phyloP scores from a whole-genome alignment of 495 filamentous ascomycete genomes.

The Pseudoneurospora amorphoporcata region DNA sequence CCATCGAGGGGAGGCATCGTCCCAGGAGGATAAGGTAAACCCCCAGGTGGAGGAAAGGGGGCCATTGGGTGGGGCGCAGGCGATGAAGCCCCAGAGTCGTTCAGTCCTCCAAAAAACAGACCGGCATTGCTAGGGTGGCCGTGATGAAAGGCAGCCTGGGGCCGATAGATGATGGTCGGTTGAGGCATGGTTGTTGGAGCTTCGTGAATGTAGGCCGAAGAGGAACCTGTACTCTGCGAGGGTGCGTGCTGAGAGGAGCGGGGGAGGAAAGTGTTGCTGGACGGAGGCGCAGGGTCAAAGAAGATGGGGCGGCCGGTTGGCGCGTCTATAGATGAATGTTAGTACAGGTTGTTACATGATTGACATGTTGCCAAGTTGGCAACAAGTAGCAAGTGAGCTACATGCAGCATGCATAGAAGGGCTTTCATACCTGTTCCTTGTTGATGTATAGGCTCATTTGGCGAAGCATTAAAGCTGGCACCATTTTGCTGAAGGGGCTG shows the following conservation, averaged over 20 bases:
- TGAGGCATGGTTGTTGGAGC: slow-evolving; percentile 3
- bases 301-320: background rate
- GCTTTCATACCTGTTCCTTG: background rate
- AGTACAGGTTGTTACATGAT: background rate
- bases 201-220: slow-evolving; percentile 1
- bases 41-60: slow-evolving; percentile 26
- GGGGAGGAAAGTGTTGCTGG: background rate
- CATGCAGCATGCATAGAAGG: background rate
- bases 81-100: slow-evolving; percentile 39
- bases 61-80: slow-evolving; percentile 31
- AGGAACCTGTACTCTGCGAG: background rate
- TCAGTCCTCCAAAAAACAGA: slow-evolving; percentile 32
- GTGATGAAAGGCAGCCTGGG: slow-evolving; percentile 17
- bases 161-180: slow-evolving; percentile 4
- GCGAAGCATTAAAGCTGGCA: background rate
- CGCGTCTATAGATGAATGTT: background rate
- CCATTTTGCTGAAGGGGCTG: background rate
- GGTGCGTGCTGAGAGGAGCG: background rate
- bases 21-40: slow-evolving; percentile 19
- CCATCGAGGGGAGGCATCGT: slow-evolving; percentile 26
- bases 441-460: background rate
- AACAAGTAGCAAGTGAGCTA: background rate
- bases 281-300: background rate
- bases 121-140: slow-evolving; percentile 34
- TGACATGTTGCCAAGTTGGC: background rate